Conservation (phyloP, 352 stramenopile species). For the Pythium plurisporium region DNA sequence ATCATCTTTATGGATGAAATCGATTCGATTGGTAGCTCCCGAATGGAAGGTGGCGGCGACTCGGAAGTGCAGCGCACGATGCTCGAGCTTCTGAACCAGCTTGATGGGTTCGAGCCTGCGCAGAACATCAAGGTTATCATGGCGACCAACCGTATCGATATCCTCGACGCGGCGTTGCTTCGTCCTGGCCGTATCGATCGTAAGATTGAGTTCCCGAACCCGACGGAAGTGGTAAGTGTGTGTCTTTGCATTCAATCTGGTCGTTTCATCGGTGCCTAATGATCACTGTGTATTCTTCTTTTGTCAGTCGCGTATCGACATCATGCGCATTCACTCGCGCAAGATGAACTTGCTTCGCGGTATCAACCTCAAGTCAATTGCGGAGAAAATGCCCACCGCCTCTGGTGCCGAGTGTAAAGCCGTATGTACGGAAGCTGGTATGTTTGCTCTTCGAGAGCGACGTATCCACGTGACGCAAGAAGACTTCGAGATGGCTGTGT, state of each 20-base stretch:
- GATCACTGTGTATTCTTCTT: too few relatives aligned
- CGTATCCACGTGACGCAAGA: conserved; percentile 99
- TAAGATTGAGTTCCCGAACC: conserved; percentile 99
- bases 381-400: conserved; percentile 97
- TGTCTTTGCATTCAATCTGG: background rate
- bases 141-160: conserved; percentile 98
- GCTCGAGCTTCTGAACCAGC: conserved; percentile 99
- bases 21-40: conserved; percentile 94
- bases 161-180: conserved; percentile 94
- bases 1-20: conserved; percentile 99
- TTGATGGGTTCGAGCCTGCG: conserved; percentile 98
- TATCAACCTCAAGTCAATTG: conserved; percentile 99
- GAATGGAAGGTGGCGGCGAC: conserved; percentile 91
- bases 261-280: too few relatives aligned
- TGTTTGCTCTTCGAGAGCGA: conserved; percentile 97
- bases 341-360: conserved; percentile 99
- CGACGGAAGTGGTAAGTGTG: conserved; percentile 81
- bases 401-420: conserved; percentile 97
- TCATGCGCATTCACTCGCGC: conserved; percentile 94
- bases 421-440: conserved; percentile 98
- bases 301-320: background rate
- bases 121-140: conserved; percentile 99
- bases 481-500: conserved; percentile 99
- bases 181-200: conserved; percentile 96
- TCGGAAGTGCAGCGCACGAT: conserved; percentile 99